Base-by-base conservation (phyloP, 2,329 filamentous ascomycete species). In the Ascochyta pisi region DNA sequence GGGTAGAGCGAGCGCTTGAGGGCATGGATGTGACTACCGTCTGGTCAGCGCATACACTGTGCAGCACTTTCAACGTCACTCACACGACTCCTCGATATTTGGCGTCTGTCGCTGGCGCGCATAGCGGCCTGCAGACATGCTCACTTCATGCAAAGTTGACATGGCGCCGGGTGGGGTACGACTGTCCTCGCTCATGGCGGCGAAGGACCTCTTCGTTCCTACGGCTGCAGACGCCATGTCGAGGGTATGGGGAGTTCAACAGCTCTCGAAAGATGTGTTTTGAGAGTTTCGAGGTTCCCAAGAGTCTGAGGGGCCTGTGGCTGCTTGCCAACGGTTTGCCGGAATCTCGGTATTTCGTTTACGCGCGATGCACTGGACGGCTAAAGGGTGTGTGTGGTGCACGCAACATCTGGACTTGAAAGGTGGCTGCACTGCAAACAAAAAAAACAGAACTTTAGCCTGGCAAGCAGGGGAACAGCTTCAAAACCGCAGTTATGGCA, bases 171-270 rank as follows among this genome's bases (percentile, higher is more conserved):
- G 39, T 24, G 53, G 38, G 24, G 53, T 51, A 38, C 38, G 42
- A 38, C 43, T 57, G 19, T 63, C 62, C 19, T 68, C 67, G 49
- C 58, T 58, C 58, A 73, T 66, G 31, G 62, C 53, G 4, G 68
- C 62, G 42, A 69, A 69, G 12, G 62, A 57, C 50, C 71, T 64
- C 57, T 73, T 73, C 49, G 62, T 60, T 12, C 69, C 69, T 9
- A 69, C 62, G 27, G 60, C 60, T 39, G 60, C 65, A 35, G 67
- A 64, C n/a, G 67, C 67, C 70, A 73, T 73, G 41, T 52, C 53
- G 31, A 33, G 37, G 34, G 38, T 26, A 13, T 34, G 31, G 38
- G 33, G 1, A 19, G 24, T 23, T 35, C 42, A 37, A 37, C 13
- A n/a, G 3, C 12, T 39, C 15, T 26, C n/a, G 12, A 6, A 29